phyloP scores from a whole-genome alignment of 805 yeast species.

The Candida cerambycidarum region DNA sequence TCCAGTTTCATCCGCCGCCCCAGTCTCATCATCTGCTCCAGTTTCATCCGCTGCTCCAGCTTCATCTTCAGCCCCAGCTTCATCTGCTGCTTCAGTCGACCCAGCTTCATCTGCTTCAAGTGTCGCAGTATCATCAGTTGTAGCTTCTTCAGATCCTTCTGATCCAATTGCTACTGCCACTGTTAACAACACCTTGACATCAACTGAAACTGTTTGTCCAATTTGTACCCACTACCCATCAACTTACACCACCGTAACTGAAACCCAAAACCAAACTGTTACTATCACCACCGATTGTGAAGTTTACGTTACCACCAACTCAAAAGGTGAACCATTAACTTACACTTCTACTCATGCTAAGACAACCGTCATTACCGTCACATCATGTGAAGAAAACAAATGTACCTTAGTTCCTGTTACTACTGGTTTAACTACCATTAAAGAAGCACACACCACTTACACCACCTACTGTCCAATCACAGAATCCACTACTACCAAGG shows the following conservation, averaged over 20 bases:
- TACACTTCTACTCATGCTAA: constrained; percentile 9
- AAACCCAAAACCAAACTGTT: neutral
- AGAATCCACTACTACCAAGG: constrained; percentile 6
- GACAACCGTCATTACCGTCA: constrained; percentile 35
- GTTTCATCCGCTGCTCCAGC: no score
- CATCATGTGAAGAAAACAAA: constrained; percentile 33
- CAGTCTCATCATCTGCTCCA: neutral
- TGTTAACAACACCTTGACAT: neutral
- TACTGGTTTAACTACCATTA: constrained; percentile 22
- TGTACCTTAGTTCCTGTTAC: constrained; percentile 31
- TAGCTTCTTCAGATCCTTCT: constrained; percentile 12
- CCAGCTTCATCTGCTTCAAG: constrained; percentile 1
- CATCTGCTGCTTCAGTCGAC: neutral
- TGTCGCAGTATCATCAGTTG: neutral
- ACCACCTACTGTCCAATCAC: constrained; percentile 32
- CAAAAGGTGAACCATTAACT: constrained; percentile 8
- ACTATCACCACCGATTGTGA: constrained; percentile 14
- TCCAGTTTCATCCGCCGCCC: no score
- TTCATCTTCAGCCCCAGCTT: neutral
- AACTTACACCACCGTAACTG: constrained; percentile 10
- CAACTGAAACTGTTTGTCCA: constrained; percentile 9
- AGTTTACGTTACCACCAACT: constrained; percentile 13
- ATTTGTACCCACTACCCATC: constrained; percentile 14
- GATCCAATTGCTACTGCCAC: constrained; percentile 27
- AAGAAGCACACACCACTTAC: constrained; percentile 21